phyloP scores from a whole-genome alignment of 2,329 filamentous ascomycete species.

The Claviceps humidiphila region DNA sequence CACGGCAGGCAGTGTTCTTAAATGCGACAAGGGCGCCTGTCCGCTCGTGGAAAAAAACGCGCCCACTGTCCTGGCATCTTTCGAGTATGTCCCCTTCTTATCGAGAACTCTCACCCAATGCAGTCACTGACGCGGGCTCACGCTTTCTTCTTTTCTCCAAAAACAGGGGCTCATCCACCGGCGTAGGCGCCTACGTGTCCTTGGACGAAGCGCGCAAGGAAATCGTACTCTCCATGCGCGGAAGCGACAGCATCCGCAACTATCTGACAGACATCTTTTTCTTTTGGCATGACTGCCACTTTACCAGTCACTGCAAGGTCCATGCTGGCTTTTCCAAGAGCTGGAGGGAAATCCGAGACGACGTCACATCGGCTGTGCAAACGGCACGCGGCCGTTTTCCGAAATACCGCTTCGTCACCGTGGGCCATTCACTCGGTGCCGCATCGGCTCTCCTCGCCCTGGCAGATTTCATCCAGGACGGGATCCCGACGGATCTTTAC shows the following conservation, averaged over 20 bases:
- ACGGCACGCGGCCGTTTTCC: conserved; percentile 33
- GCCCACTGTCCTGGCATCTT: conserved; percentile 29
- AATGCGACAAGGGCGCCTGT: conserved; percentile 31
- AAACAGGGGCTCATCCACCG: conserved; percentile 27
- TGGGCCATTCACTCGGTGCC: conserved; percentile 57
- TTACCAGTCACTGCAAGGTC: conserved; percentile 30
- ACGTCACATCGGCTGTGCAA: conserved; percentile 29
- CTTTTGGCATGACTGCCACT: conserved; percentile 16
- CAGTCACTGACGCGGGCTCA: conserved; percentile 3
- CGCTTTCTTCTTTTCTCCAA: no score
- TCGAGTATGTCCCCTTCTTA: conserved; percentile 16
- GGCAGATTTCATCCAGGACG: conserved; percentile 37
- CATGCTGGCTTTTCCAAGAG: conserved; percentile 47
- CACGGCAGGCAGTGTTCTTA: conserved; percentile 24
- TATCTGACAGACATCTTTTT: conserved; percentile 42
- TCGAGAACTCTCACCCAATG: no score
- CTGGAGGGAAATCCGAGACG: conserved; percentile 38
- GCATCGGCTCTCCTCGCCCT: conserved; percentile 49
- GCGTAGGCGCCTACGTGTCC: conserved; percentile 37
- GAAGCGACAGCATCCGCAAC: conserved; percentile 45
- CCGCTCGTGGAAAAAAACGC: conserved; percentile 28
- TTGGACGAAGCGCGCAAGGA: conserved; percentile 34
- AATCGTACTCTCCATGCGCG: conserved; percentile 49
- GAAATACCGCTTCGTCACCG: conserved; percentile 40
- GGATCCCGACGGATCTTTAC: conserved; percentile 40